Evolutionary conservation across 441 rosid species (phyloP).

Genomic region (Erodium trifolium): DNA sequence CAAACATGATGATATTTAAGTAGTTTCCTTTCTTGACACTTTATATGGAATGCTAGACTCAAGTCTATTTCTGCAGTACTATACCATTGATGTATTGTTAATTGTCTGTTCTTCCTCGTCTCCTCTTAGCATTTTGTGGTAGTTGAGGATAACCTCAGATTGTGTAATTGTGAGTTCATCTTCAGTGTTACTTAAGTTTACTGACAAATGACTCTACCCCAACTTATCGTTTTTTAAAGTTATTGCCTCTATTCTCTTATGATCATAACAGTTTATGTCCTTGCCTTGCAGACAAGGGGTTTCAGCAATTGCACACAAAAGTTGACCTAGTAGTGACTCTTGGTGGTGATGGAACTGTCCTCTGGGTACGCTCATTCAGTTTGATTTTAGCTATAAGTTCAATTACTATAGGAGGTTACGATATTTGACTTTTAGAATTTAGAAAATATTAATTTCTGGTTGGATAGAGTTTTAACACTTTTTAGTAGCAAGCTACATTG

Average conservation of each 20-base stretch:
- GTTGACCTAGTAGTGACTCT: slow-evolving; percentile 95
- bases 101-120: background rate
- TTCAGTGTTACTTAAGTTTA: too few species aligned
- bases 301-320: slow-evolving; percentile 59
- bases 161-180: too few species aligned
- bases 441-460: background rate
- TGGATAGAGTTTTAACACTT: too few species aligned
- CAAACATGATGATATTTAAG: background rate
- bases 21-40: background rate
- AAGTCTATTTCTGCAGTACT: background rate
- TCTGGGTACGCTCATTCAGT: slow-evolving; percentile 60
- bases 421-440: background rate
- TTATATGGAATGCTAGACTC: background rate
- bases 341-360: slow-evolving; percentile 99
- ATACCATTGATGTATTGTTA: background rate
- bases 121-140: background rate
- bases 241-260: background rate
- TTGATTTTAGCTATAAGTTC: background rate
- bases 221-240: too few species aligned
- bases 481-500: background rate
- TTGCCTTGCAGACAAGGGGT: slow-evolving; percentile 53
- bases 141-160: too few species aligned
- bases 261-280: slow-evolving; percentile 11
- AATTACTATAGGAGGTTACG: background rate
- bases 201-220: too few species aligned